phyloP scores from a whole-genome alignment of 129 eudicot species.

The Chrysanthemum lavandulifolium region DNA sequence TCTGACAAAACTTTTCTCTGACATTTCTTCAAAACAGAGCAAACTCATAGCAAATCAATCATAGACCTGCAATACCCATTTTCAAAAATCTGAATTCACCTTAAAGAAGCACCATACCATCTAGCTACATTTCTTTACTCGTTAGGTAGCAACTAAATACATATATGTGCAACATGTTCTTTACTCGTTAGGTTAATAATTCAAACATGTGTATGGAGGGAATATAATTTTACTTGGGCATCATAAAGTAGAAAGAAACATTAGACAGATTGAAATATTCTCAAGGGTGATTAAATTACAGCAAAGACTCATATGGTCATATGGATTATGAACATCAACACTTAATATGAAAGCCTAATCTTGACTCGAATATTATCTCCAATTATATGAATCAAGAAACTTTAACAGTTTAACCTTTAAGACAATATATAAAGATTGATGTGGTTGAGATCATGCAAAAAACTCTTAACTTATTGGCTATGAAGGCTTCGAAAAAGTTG shows the following conservation, averaged over 20 bases:
- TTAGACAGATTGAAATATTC: slow-evolving; percentile 9
- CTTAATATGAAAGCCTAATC: background rate
- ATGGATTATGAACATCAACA: background rate
- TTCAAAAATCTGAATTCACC: too few species aligned
- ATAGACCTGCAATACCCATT: too few species aligned
- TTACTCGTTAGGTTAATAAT: background rate
- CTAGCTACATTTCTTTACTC: too few species aligned
- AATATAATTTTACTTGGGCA: slow-evolving; percentile 10
- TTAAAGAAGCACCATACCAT: too few species aligned
- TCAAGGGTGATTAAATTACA: background rate
- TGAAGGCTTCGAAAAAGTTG: too few species aligned
- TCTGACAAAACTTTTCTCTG: too few species aligned
- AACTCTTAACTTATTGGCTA: background rate
- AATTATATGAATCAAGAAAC: background rate
- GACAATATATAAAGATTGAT: too few species aligned
- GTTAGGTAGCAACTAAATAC: too few species aligned
- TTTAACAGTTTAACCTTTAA: background rate
- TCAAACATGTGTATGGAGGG: slow-evolving; percentile 18
- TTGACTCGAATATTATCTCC: background rate
- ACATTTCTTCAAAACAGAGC: too few species aligned
- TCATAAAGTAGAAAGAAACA: slow-evolving; percentile 6
- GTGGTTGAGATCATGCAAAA: slow-evolving; percentile 8
- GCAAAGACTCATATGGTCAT: background rate
- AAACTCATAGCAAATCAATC: too few species aligned
- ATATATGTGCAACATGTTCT: too few species aligned